Conservation (phyloP, 164 flowering plant species). For the Vitis rotundifolia region DNA sequence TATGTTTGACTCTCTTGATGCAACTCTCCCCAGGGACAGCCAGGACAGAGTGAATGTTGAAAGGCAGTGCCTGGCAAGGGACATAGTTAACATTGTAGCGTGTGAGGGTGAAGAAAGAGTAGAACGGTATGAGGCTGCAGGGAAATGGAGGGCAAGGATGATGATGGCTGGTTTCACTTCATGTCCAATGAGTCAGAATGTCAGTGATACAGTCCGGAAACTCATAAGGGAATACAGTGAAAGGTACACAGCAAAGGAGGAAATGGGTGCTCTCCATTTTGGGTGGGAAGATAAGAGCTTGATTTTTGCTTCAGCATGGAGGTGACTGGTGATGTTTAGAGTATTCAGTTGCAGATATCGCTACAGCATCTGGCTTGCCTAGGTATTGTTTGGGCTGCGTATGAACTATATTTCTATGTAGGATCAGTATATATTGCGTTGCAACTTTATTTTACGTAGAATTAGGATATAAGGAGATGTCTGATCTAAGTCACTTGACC, state of each 20-base stretch:
- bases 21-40: slow-evolving; percentile 77
- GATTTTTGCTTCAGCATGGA: slow-evolving; percentile 89
- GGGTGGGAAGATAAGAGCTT: slow-evolving; percentile 90
- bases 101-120: slow-evolving; percentile 96
- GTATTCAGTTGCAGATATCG: background rate
- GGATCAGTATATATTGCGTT: background rate
- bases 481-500: too few relatives aligned
- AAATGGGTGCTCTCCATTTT: slow-evolving; percentile 67
- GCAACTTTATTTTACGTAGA: too few relatives aligned
- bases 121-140: slow-evolving; percentile 92
- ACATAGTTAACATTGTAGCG: slow-evolving; percentile 88
- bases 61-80: slow-evolving; percentile 87
- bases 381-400: background rate
- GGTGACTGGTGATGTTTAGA: slow-evolving; percentile 21
- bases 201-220: slow-evolving; percentile 38
- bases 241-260: slow-evolving; percentile 69
- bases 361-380: background rate
- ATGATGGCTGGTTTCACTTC: slow-evolving; percentile 86
- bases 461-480: too few relatives aligned
- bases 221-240: slow-evolving; percentile 68
- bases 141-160: slow-evolving; percentile 98
- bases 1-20: slow-evolving; percentile 88
- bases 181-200: slow-evolving; percentile 53
- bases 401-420: background rate
- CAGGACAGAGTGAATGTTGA: slow-evolving; percentile 92